Evolutionary conservation across 129 eudicot genomes (phyloP).

Genomic region (Escallonia herrerae): DNA sequence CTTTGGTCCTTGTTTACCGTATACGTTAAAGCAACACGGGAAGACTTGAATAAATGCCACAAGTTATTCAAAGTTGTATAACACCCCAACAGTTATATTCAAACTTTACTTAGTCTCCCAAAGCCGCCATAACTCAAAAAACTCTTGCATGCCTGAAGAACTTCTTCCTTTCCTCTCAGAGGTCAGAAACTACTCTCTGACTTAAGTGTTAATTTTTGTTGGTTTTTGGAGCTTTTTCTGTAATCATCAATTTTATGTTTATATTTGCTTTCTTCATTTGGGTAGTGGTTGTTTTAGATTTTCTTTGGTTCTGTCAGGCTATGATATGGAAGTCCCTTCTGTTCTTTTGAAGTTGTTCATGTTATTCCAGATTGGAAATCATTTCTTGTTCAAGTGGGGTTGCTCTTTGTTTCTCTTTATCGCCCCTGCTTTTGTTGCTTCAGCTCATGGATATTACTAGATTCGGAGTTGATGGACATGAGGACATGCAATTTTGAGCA

Average conservation of each 20-base stretch:
- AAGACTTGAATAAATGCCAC: not conserved
- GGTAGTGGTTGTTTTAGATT: not conserved
- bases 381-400: not conserved
- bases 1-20: not conserved
- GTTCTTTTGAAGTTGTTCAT: not conserved
- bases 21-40: slow-evolving; percentile 15
- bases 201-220: not conserved
- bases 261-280: not conserved
- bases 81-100: not conserved
- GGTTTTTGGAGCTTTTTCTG: not conserved
- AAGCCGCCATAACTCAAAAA: not conserved
- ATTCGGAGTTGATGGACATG: not conserved
- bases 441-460: not conserved
- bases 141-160: not conserved
- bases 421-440: not conserved
- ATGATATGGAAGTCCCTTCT: not conserved
- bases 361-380: too few species aligned
- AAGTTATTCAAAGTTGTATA: not conserved
- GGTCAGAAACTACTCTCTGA: slow-evolving; percentile 6
- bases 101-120: not conserved
- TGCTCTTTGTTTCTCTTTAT: too few species aligned
- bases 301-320: not conserved
- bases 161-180: not conserved
- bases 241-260: not conserved
- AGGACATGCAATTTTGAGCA: not conserved